Evolutionary conservation across 2,329 filamentous ascomycete species (phyloP).

Genomic region (Albophoma yamanashiensis): DNA sequence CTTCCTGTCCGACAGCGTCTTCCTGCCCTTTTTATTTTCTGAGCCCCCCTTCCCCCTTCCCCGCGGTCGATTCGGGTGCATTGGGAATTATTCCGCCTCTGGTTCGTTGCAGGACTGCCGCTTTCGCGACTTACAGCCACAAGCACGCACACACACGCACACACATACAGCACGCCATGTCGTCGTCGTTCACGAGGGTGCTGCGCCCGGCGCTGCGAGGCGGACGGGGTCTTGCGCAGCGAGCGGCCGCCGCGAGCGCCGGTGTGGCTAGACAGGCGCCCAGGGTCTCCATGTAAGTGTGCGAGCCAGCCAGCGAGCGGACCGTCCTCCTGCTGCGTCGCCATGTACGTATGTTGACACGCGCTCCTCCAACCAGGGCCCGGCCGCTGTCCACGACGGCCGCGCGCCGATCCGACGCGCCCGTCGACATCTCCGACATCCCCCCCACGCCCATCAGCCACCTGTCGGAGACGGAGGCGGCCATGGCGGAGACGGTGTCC

Average conservation of each 20-base stretch:
- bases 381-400: slow-evolving; percentile 52
- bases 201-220: slow-evolving; percentile 40
- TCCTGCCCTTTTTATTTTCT: not conserved
- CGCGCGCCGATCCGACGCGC: slow-evolving; percentile 31
- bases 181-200: slow-evolving; percentile 38
- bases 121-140: not conserved
- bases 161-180: slow-evolving; percentile 11
- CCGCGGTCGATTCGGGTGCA: not conserved
- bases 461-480: slow-evolving; percentile 76
- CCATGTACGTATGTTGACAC: no score
- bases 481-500: slow-evolving; percentile 82
- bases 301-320: no score
- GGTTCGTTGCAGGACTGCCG: not conserved
- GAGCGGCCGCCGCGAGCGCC: slow-evolving; percentile 11
- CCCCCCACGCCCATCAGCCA: slow-evolving; percentile 89
- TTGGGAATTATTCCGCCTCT: not conserved
- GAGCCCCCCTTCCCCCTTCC: no score
- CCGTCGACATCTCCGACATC: slow-evolving; percentile 59
- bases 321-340: no score
- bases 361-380: no score
- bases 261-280: slow-evolving; percentile 11
- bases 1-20: not conserved
- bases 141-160: no score
- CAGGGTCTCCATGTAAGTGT: slow-evolving; percentile 16
- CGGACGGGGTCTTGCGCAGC: slow-evolving; percentile 24